A percentile compares a stretch with the other conserved stretches of the same genome.
phyloP scores from a whole-genome alignment of 176 grass and related monocot genomes.

The Zizania latifolia region DNA sequence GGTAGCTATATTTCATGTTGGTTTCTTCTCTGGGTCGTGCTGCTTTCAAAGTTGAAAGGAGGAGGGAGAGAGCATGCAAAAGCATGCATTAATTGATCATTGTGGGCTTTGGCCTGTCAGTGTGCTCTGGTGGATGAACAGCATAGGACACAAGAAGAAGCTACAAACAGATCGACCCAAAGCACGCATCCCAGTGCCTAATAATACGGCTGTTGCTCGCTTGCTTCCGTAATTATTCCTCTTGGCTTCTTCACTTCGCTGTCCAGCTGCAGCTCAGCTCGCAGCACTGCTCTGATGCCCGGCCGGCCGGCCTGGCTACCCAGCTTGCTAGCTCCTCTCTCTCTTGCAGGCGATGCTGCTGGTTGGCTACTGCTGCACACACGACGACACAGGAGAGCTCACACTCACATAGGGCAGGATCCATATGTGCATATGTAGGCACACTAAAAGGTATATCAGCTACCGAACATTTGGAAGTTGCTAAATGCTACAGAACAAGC shows the following conservation, averaged over 20 bases:
- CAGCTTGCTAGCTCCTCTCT: background rate
- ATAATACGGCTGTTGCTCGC: background rate
- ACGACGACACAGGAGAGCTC: background rate
- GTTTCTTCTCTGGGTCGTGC: constrained; percentile 41
- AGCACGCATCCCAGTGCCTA: constrained; percentile 25
- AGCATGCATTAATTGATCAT: constrained; percentile 16
- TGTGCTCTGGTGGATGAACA: background rate
- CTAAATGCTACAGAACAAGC: constrained; percentile 46
- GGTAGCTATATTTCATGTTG: constrained; percentile 58
- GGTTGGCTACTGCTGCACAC: background rate
- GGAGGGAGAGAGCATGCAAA: background rate
- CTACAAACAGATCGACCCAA: constrained; percentile 29
- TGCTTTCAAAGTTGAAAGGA: constrained; percentile 39
- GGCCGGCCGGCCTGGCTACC: no score
- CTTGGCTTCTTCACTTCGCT: constrained; percentile 34
- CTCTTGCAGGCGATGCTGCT: background rate
- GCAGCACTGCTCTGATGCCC: background rate
- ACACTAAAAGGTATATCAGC: constrained; percentile 6
- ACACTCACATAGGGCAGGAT: background rate
- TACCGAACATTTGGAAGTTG: constrained; percentile 32
- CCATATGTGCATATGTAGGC: constrained; percentile 9
- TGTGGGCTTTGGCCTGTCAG: background rate
- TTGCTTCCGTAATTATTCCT: constrained; percentile 12
- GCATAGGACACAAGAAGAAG: constrained; percentile 28
- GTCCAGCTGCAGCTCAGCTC: background rate